Evolutionary conservation across 2,329 filamentous ascomycete genomes (phyloP).

Genomic region (Colletotrichum acutatum): DNA sequence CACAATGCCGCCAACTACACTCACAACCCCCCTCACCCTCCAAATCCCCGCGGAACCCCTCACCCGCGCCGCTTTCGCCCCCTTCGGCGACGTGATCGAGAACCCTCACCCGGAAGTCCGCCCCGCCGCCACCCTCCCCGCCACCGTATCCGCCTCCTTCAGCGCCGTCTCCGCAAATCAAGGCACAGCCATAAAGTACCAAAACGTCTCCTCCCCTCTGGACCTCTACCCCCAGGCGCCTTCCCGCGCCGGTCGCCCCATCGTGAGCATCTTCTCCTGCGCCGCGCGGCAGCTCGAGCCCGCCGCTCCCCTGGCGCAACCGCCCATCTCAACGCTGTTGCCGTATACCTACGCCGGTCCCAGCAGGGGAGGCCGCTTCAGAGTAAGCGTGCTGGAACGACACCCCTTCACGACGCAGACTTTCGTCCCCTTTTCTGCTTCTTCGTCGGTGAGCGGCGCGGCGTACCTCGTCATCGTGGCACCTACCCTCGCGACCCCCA

Average conservation of each 20-base stretch:
- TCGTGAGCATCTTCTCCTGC: constrained; percentile 92
- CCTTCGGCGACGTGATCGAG: constrained; percentile 85
- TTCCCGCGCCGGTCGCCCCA: constrained; percentile 66
- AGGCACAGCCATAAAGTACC: constrained; percentile 87
- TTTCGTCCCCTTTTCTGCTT: constrained; percentile 79
- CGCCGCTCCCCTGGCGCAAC: not conserved
- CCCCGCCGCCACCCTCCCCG: constrained; percentile 58
- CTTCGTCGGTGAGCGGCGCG: constrained; percentile 40
- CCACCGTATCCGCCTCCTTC: constrained; percentile 48
- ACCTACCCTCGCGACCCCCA: constrained; percentile 68
- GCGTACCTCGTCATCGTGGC: constrained; percentile 90
- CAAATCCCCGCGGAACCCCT: constrained; percentile 73
- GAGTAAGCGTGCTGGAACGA: constrained; percentile 81
- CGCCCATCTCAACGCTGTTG: constrained; percentile 33
- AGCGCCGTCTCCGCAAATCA: constrained; percentile 79
- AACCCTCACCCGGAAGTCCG: constrained; percentile 73
- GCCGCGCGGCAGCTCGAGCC: constrained; percentile 67
- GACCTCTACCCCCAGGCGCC: constrained; percentile 77
- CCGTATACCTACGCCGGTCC: constrained; percentile 31
- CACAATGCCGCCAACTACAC: constrained; percentile 20
- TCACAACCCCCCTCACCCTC: constrained; percentile 35
- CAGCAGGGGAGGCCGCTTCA: constrained; percentile 56
- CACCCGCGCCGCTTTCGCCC: constrained; percentile 74
- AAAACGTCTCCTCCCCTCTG: constrained; percentile 77
- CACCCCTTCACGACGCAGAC: constrained; percentile 96